Conservation (phyloP, 176 grass and related monocot genomes). For the Zizania latifolia region DNA sequence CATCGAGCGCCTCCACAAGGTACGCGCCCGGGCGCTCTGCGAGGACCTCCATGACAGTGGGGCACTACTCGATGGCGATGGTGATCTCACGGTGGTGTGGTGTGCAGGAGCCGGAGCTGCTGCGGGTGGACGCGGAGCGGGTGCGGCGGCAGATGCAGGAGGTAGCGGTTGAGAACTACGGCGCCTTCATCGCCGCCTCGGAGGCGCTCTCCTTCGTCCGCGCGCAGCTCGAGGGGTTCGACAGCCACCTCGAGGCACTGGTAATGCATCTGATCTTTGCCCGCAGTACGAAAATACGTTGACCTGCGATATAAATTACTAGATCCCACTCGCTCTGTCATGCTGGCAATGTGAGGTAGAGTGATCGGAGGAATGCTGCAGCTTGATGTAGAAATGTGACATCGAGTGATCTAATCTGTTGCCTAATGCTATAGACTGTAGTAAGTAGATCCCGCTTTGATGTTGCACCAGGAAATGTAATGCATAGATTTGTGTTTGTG, state of each 20-base stretch:
- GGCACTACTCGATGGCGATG: not conserved
- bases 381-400: not conserved
- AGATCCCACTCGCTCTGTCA: not conserved
- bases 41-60: no score
- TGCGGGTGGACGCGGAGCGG: conserved; percentile 94
- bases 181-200: conserved; percentile 80
- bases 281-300: not conserved
- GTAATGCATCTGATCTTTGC: conserved; percentile 36
- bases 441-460: not conserved
- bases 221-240: conserved; percentile 81
- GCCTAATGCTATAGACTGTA: not conserved
- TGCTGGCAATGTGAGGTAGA: not conserved
- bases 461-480: not conserved
- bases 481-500: not conserved
- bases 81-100: not conserved
- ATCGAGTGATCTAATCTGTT: not conserved
- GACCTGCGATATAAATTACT: not conserved
- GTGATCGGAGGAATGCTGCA: conserved; percentile 12
- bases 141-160: conserved; percentile 99
- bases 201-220: conserved; percentile 93
- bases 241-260: conserved; percentile 80
- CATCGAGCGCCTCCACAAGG: conserved; percentile 98
- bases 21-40: not conserved
- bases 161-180: conserved; percentile 97
- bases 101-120: conserved; percentile 88